phyloP scores from a whole-genome alignment of 306 rosid genomes.

The Casuarina cunninghamiana region DNA sequence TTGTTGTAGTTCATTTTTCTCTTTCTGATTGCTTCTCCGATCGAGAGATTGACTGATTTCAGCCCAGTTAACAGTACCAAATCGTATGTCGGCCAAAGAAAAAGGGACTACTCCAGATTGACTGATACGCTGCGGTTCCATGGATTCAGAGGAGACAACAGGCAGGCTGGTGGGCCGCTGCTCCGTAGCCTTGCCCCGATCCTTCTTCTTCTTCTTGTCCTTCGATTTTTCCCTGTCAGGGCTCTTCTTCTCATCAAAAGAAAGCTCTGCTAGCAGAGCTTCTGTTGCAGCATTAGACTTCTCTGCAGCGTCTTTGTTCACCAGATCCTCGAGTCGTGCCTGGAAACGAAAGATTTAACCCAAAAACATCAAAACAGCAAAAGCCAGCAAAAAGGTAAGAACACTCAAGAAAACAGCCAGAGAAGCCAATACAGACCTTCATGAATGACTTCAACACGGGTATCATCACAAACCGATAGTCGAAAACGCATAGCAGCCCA shows the following conservation, averaged over 20 bases:
- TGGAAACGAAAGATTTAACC: neutral
- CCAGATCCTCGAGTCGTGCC: neutral
- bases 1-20: no score
- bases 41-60: no score
- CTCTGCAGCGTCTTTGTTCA: neutral
- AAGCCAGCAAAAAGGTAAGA: neutral
- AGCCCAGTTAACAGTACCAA: no score
- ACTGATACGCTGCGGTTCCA: no score
- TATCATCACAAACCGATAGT: neutral
- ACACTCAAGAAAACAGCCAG: neutral
- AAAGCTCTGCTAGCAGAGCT: neutral
- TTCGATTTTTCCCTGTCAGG: neutral
- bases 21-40: no score
- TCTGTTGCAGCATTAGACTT: neutral
- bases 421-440: neutral
- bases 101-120: no score
- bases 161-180: no score
- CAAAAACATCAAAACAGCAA: neutral
- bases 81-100: no score
- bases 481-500: neutral
- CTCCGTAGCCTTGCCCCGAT: neutral
- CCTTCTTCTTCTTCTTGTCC: neutral
- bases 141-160: no score
- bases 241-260: neutral
- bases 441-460: neutral